phyloP scores from a whole-genome alignment of 345 rosid genomes.

The Camelina laxa region DNA sequence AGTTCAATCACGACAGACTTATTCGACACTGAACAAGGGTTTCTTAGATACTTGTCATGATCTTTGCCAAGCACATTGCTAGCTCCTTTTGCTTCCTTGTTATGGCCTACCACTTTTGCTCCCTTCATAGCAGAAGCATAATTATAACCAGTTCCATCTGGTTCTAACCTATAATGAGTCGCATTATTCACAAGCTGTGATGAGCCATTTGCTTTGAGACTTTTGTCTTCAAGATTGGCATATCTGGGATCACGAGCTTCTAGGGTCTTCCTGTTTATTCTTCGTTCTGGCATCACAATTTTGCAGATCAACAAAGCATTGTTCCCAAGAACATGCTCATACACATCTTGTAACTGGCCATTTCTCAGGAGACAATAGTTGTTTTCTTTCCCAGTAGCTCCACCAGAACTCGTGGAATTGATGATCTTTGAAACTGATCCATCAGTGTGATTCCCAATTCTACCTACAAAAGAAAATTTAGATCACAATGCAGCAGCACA shows the following conservation, averaged over 20 bases:
- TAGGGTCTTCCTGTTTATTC: slow-evolving; percentile 34
- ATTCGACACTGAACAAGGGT: slow-evolving; percentile 75
- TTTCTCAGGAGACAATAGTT: slow-evolving; percentile 49
- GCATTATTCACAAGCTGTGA: slow-evolving; percentile 62
- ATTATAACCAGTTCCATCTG: slow-evolving; percentile 86
- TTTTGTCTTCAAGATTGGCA: slow-evolving; percentile 66
- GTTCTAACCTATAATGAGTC: slow-evolving; percentile 83
- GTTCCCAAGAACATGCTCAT: slow-evolving; percentile 53
- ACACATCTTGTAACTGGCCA: slow-evolving; percentile 53
- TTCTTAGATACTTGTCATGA: slow-evolving; percentile 82
- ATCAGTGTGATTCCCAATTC: slow-evolving; percentile 38
- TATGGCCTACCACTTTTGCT: slow-evolving; percentile 82
- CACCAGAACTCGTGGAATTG: slow-evolving; percentile 41
- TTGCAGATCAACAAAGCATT: slow-evolving; percentile 53
- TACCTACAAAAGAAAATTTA: slow-evolving; percentile 23
- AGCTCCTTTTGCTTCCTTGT: slow-evolving; percentile 95
- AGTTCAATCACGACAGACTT: slow-evolving; percentile 90
- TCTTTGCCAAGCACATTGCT: slow-evolving; percentile 78
- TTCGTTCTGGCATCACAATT: slow-evolving; percentile 42
- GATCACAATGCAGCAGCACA: slow-evolving; percentile 7
- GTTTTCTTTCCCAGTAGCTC: slow-evolving; percentile 42
- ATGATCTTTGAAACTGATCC: slow-evolving; percentile 49
- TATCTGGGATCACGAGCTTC: slow-evolving; percentile 50
- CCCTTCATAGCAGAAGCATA: slow-evolving; percentile 84
- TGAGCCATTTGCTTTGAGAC: slow-evolving; percentile 54